Evolutionary conservation across 1,284 basidiomycete genomes (phyloP).

Genomic region (Coniophora puteana): DNA sequence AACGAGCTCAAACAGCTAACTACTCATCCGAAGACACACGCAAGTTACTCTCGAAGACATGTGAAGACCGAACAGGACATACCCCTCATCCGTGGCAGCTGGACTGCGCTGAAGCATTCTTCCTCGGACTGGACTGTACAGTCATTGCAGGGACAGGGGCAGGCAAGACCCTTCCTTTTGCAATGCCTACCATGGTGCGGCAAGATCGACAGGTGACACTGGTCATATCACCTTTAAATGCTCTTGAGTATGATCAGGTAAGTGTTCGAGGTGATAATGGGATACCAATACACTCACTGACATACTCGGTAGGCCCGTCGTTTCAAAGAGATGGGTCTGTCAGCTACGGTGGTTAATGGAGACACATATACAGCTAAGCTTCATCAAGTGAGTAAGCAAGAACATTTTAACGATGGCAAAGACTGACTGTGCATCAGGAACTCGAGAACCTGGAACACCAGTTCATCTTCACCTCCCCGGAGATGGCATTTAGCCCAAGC

Average conservation of each 20-base stretch:
- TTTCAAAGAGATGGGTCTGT: constrained; percentile 24
- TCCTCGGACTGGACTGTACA: constrained; percentile 29
- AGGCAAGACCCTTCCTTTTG: constrained; percentile 8
- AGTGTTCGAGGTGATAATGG: background rate
- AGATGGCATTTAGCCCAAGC: constrained; percentile 31
- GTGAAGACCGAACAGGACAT: background rate
- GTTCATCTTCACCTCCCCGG: constrained; percentile 30
- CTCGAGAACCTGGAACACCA: constrained; percentile 18
- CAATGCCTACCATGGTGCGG: constrained; percentile 15
- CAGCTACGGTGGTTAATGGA: constrained; percentile 28
- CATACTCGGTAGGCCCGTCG: constrained; percentile 11
- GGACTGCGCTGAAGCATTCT: constrained; percentile 29
- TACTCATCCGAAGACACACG: too few species aligned
- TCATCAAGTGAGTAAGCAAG: constrained; percentile 15
- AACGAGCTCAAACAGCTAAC: too few species aligned
- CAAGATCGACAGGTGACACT: constrained; percentile 34
- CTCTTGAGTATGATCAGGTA: constrained; percentile 29
- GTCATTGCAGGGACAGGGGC: constrained; percentile 8
- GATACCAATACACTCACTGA: background rate
- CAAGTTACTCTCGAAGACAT: too few species aligned
- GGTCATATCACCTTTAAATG: constrained; percentile 31
- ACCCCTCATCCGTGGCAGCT: constrained; percentile 31
- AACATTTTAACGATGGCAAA: background rate
- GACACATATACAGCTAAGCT: constrained; percentile 22
- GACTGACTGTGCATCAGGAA: constrained; percentile 13